These are phyloP conservation scores for Wickerhamiella brachini DNA, from an alignment of 805 yeast genomes.

Conservation along the genomic window DNA sequence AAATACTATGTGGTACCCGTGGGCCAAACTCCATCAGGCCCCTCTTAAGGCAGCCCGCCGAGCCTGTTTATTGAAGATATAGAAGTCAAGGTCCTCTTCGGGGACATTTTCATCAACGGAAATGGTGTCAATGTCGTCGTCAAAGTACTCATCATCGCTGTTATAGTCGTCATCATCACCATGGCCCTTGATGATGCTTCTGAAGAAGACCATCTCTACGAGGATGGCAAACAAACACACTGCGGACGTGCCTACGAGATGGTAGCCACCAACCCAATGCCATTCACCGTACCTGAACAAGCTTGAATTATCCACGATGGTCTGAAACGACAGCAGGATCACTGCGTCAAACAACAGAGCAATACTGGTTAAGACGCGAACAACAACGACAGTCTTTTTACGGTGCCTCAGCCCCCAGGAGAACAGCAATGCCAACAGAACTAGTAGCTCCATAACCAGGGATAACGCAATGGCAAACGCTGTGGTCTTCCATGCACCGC, in stretches of 20 bases:
- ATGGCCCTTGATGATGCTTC: slow-evolving; percentile 15
- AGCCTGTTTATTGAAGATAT: slow-evolving; percentile 16
- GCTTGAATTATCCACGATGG: slow-evolving; percentile 11
- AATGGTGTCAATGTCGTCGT: slow-evolving; percentile 12
- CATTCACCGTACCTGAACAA: slow-evolving; percentile 15
- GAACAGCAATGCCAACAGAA: slow-evolving; percentile 10
- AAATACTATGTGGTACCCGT: slow-evolving; percentile 10
- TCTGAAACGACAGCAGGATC: slow-evolving; percentile 14
- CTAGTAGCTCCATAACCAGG: slow-evolving; percentile 15
- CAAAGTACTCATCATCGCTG: slow-evolving; percentile 11
- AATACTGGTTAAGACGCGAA: slow-evolving; percentile 2
- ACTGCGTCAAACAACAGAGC: slow-evolving; percentile 5
- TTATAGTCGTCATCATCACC: slow-evolving; percentile 10
- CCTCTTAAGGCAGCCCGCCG: slow-evolving; percentile 12
- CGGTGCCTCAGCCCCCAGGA: slow-evolving; percentile 15
- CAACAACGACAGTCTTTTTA: slow-evolving; percentile 12
- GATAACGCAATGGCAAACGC: slow-evolving; percentile 18
- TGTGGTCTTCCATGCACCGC: slow-evolving; percentile 21
- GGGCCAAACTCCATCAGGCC: background rate
- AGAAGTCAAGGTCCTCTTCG: slow-evolving; percentile 17
- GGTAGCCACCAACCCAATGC: slow-evolving; percentile 16
- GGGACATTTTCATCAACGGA: slow-evolving; percentile 16
- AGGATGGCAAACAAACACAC: slow-evolving; percentile 10
- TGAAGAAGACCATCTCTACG: slow-evolving; percentile 14
- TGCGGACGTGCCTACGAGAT: slow-evolving; percentile 12